Evolutionary conservation across 139 green algal genomes (phyloP), one percentile per base, ranked within the genome.

Genomic region (Closterium sp.): DNA sequence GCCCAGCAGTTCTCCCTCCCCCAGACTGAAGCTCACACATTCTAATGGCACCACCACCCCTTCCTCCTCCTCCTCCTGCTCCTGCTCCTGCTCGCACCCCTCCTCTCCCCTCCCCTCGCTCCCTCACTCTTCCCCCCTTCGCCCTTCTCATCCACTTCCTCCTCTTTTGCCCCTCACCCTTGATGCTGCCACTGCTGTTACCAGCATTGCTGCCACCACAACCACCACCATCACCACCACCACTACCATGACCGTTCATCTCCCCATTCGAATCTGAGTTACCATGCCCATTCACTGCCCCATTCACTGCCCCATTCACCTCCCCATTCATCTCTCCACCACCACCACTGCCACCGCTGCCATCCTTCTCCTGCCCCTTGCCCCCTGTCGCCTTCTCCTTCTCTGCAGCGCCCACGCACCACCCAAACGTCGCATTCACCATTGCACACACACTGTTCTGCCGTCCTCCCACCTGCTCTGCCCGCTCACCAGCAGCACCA

Each of bases 1-100:
- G 28, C 86, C 90, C 84, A 93, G 90, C 85, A 93, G 90, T 88
- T 93, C 86, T 19, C 86, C 24, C n/a, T 73, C 45, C 6, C 90
- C 17, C 30, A 93, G 17, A 2, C 42, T 28, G 13, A 92, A 93
- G 22, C 28, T 93, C 11, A 93, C 50, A 19, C 31, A 11, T 2
- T 88, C 21, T 11, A 91, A 32, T 27, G 29, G 70, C 28, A n/a
- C 22, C 88, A 29, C 29, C 42, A 31, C 88, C 88, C 86, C 88
- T 6, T 79, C 88, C 30, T 88, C 24, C 27, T 79, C 88, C 29
- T 88, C 73, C 62, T 90, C 89, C 85, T 92, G 3, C 31, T 30
- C 73, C 89, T 91, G 85, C 7, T 50, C 1, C 34, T 42, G 1
- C 38, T 9, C 38, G 38, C 38, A 13, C 38, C 62, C 62, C 62